Evolutionary conservation across 1,284 basidiomycete species (phyloP).

Genomic region (Tilletiopsis washingtonensis): DNA sequence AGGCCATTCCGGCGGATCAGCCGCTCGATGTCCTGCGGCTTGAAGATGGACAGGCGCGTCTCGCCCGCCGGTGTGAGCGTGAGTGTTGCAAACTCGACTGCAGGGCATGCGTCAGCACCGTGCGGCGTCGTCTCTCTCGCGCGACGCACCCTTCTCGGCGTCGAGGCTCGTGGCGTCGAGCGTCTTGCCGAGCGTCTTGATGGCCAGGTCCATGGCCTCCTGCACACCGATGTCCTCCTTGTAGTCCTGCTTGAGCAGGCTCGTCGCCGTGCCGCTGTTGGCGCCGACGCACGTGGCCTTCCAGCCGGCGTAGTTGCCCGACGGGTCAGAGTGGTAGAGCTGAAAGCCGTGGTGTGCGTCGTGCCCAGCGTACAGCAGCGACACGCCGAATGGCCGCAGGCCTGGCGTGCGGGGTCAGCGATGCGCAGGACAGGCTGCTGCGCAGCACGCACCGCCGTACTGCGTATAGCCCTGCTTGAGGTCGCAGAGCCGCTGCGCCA

Average conservation of each 20-base stretch:
- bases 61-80: constrained; percentile 67
- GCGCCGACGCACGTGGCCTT: constrained; percentile 96
- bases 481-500: constrained; percentile 87
- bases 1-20: constrained; percentile 74
- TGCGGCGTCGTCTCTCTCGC: neutral
- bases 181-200: constrained; percentile 96
- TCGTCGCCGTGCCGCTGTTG: constrained; percentile 90
- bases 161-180: constrained; percentile 97
- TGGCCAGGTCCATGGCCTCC: constrained; percentile 75
- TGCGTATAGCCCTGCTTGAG: constrained; percentile 99
- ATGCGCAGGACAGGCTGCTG: neutral
- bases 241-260: constrained; percentile 94
- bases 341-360: constrained; percentile 95
- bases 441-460: constrained; percentile 63
- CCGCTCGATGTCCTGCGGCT: constrained; percentile 78
- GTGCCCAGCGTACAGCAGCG: constrained; percentile 89
- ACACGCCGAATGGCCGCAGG: constrained; percentile 94
- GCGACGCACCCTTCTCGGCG: constrained; percentile 36
- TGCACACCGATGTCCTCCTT: constrained; percentile 70
- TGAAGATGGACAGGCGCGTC: constrained; percentile 86
- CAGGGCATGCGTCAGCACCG: neutral
- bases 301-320: constrained; percentile 98
- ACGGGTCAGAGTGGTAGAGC: constrained; percentile 95
- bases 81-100: constrained; percentile 93
- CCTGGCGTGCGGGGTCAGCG: constrained; percentile 52